A percentile compares a stretch with the other conserved stretches of the same genome.
Conservation (phyloP, 75 land plant species). For the Gnetum montanum region DNA sequence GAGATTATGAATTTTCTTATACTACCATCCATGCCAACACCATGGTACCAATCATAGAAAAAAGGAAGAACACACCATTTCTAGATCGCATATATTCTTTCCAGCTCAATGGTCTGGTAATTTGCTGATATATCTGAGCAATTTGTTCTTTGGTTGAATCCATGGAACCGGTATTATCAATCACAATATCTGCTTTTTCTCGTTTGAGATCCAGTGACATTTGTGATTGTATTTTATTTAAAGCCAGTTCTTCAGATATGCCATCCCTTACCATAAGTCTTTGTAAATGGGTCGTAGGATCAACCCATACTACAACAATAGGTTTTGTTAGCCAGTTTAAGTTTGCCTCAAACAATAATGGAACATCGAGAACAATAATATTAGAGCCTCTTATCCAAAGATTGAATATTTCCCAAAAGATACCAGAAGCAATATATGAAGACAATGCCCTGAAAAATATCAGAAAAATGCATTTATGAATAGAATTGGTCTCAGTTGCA, state of each 20-base stretch:
- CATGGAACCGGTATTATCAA: constrained; percentile 67
- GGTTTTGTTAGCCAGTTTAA: constrained; percentile 69
- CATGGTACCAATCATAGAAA: background rate
- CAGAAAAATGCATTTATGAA: too few species aligned
- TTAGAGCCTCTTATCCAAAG: constrained; percentile 67
- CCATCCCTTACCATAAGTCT: constrained; percentile 69
- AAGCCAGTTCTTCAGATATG: constrained; percentile 55
- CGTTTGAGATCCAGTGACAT: constrained; percentile 63
- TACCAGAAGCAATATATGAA: constrained; percentile 63
- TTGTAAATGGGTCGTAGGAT: constrained; percentile 66
- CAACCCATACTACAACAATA: constrained; percentile 84
- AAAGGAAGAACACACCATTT: constrained; percentile 29
- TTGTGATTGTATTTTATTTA: constrained; percentile 67
- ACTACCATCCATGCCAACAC: background rate
- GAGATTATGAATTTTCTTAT: too few species aligned
- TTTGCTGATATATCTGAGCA: constrained; percentile 24
- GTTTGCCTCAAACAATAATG: constrained; percentile 81
- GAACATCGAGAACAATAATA: constrained; percentile 78
- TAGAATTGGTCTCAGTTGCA: too few species aligned
- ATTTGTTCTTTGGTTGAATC: constrained; percentile 57
- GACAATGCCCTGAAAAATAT: constrained; percentile 49
- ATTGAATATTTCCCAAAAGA: constrained; percentile 60
- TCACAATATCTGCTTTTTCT: constrained; percentile 60
- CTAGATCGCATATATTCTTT: constrained; percentile 58
- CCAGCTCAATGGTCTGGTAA: constrained; percentile 54